Base-by-base conservation (phyloP, 345 rosid genomes). In the Rhizophora apiculata region DNA sequence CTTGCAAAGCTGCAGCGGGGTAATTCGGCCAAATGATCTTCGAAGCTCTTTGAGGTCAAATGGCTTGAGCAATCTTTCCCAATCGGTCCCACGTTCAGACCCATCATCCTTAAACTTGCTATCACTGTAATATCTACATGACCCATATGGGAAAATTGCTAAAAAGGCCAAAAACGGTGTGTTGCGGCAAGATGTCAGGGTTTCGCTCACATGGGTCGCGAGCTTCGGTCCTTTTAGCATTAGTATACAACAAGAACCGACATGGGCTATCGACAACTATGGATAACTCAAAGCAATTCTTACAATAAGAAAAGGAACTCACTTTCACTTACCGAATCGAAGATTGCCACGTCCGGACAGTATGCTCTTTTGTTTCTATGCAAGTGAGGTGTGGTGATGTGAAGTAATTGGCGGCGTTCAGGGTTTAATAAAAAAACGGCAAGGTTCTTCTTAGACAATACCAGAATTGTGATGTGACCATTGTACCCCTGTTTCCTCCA, bases 11-110 rank as follows among this genome's bases (percentile, higher is more conserved):
- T 74, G 72, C 30, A 55, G 63, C 20, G 78, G 78, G 22, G 78
- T 69, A 8, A 74, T 74, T 39, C 52, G 64, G 60, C 68, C 76
- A 24, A 87, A 62, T 7, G 89, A 81, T 24, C 75, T 78, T 31
- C 85, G 82, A 62, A 88, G 92, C 24, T 83, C 89, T 60, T 80
- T 82, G 37, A 93, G 65, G 72, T 91, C 92, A 67, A 85, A 93
- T 62, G 96, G 97, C 70, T 82, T 91, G 73, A 91, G 85, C 75
- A 91, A 80, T 70, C 82, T 89, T 83, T 91, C 97, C 96, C 97
- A 89, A 68, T 93, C 92, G 24, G 81, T 88, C 68, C 75, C 69
- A 36, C 84, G 62, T 37, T 69, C 82, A 7, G 82, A 76, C 30
- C 56, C 82, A 54, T 73, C 71, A 63, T 56, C 68, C 65, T 46